phyloP scores from a whole-genome alignment of 148 eudicot genomes.

The Cornus florida region DNA sequence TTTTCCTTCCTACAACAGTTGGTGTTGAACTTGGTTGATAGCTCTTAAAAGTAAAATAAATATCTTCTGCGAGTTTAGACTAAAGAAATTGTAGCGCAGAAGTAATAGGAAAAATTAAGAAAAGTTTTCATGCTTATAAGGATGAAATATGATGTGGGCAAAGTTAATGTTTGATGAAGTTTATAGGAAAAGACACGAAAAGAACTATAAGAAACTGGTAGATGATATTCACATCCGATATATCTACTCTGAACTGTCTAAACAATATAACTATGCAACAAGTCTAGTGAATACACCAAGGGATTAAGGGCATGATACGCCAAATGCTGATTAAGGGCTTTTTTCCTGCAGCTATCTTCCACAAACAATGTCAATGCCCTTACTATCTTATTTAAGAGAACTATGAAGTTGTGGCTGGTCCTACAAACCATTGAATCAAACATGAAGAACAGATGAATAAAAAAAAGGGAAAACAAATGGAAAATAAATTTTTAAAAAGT shows the following conservation, averaged over 20 bases:
- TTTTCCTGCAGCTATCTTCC: not conserved
- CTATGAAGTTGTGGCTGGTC: not conserved
- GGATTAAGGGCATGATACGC: not conserved
- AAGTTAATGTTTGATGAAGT: too few relatives aligned
- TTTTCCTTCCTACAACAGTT: too few relatives aligned
- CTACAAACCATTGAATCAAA: not conserved
- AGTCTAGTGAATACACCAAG: not conserved
- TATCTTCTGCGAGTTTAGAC: not conserved
- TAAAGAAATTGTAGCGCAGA: not conserved
- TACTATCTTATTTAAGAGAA: too few relatives aligned
- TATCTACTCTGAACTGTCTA: not conserved
- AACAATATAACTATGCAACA: not conserved
- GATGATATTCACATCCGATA: not conserved
- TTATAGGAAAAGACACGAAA: too few relatives aligned
- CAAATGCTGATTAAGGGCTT: not conserved
- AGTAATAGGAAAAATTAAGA: not conserved
- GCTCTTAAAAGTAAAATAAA: not conserved
- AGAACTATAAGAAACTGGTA: not conserved
- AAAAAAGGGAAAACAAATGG: too few relatives aligned
- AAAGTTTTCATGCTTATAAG: not conserved
- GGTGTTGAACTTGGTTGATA: not conserved
- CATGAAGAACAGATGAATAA: too few relatives aligned
- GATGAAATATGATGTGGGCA: not conserved
- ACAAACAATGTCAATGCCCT: not conserved
- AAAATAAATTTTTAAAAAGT: too few relatives aligned